Percentiles rank a stretch among this genome's conserved stretches.
Evolutionary conservation across 805 yeast species (phyloP).

Genomic region (Millerago galiae): DNA sequence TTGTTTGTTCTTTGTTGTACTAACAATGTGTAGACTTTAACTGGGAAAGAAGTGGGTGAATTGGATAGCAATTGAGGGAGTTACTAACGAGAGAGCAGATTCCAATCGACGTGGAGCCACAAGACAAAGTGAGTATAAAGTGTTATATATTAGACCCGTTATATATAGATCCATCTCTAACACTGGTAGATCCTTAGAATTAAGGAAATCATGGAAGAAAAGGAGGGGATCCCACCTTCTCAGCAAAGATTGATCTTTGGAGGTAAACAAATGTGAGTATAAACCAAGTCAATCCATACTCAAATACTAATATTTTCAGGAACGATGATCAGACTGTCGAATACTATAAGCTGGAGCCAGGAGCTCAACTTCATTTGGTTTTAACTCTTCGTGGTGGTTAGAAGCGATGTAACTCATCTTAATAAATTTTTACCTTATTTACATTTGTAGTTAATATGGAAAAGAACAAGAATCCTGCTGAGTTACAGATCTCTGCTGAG

Average conservation of each 20-base stretch:
- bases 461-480: conserved; percentile 38
- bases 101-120: conserved; percentile 65
- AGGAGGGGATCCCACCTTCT: conserved; percentile 94
- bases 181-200: conserved; percentile 49
- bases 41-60: conserved; percentile 63
- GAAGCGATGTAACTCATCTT: conserved; percentile 7
- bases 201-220: conserved; percentile 90
- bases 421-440: not conserved
- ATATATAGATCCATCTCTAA: too few relatives aligned
- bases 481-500: conserved; percentile 57
- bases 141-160: too few relatives aligned
- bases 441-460: conserved; percentile 14
- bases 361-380: conserved; percentile 84
- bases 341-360: conserved; percentile 73
- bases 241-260: conserved; percentile 88
- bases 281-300: not conserved
- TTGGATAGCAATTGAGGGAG: not conserved
- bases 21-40: conserved; percentile 42
- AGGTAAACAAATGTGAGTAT: conserved; percentile 79
- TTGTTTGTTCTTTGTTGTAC: not conserved
- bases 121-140: conserved; percentile 43
- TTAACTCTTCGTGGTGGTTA: conserved; percentile 87
- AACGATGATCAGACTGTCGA: conserved; percentile 73
- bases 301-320: conserved; percentile 22
- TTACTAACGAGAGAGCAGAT: conserved; percentile 32